Percentiles rank a stretch among this genome's conserved stretches.
Evolutionary conservation across 106 monocot species (phyloP).

Genomic region (Dactylorhiza incarnata): DNA sequence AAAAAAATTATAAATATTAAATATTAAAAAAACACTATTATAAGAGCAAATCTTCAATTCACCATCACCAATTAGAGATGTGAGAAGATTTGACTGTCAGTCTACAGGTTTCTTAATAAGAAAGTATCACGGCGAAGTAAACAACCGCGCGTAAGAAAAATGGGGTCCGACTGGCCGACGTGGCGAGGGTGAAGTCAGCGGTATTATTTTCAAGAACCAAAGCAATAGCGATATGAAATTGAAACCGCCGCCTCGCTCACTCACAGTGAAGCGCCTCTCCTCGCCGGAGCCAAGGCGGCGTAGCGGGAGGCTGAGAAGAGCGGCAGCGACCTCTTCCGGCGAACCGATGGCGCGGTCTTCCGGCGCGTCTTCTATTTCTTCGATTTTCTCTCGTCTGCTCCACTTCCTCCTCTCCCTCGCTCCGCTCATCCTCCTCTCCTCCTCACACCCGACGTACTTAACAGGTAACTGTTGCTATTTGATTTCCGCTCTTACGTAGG

Average conservation of each 20-base stretch:
- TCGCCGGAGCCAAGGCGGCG: background rate
- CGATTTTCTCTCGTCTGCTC: background rate
- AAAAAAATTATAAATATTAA: no score
- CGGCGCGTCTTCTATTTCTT: background rate
- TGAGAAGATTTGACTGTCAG: no score
- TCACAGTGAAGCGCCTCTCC: background rate
- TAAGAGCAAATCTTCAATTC: no score
- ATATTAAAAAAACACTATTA: no score
- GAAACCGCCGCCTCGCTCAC: background rate
- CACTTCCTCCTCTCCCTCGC: conserved; percentile 6
- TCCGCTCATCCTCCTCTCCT: conserved; percentile 5
- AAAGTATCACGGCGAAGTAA: no score
- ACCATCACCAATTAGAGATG: no score
- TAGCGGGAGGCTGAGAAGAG: background rate
- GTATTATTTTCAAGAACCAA: background rate
- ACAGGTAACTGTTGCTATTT: background rate
- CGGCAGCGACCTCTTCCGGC: background rate
- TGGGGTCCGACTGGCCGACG: no score
- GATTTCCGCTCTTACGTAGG: background rate
- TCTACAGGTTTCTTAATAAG: no score
- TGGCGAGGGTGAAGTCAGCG: no score
- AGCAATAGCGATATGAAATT: background rate
- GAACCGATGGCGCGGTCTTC: background rate
- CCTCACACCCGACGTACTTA: background rate
- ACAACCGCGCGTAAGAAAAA: no score